Conservation (phyloP, 2,329 filamentous ascomycete genomes). For the Harringtonia lauricola region DNA sequence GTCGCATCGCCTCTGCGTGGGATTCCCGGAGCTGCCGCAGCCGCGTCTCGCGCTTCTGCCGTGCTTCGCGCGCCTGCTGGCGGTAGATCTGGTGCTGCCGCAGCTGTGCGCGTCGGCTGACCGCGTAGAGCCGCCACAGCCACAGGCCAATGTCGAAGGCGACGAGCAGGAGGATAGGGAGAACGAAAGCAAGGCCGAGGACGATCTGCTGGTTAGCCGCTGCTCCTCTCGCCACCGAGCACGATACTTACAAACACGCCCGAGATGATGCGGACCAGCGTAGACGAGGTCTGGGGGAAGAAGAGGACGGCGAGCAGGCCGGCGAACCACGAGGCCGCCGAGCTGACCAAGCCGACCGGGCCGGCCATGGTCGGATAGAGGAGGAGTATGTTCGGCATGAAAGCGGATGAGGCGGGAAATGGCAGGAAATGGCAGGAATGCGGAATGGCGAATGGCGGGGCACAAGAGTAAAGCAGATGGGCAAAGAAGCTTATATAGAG, state of each 20-base stretch:
- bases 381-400: neutral
- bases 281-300: conserved; percentile 7
- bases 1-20: neutral
- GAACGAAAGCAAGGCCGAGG: conserved; percentile 32
- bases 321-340: conserved; percentile 3
- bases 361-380: conserved; percentile 5
- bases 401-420: neutral
- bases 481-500: no score
- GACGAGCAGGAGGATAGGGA: conserved; percentile 36
- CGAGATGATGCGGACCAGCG: conserved; percentile 9
- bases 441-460: no score
- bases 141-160: conserved; percentile 40
- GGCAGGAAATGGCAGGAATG: neutral
- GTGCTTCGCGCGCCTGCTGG: neutral
- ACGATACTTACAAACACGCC: conserved; percentile 11
- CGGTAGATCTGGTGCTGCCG: conserved; percentile 2
- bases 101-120: conserved; percentile 7
- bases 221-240: no score
- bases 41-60: neutral
- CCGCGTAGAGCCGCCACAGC: conserved; percentile 33
- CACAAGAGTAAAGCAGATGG: no score
- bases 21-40: neutral
- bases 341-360: conserved; percentile 1
- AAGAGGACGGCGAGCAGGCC: conserved; percentile 7
- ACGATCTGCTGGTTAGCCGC: conserved; percentile 22